Base-by-base conservation (phyloP, 352 stramenopile genomes). In the Globisporangium lucens region DNA sequence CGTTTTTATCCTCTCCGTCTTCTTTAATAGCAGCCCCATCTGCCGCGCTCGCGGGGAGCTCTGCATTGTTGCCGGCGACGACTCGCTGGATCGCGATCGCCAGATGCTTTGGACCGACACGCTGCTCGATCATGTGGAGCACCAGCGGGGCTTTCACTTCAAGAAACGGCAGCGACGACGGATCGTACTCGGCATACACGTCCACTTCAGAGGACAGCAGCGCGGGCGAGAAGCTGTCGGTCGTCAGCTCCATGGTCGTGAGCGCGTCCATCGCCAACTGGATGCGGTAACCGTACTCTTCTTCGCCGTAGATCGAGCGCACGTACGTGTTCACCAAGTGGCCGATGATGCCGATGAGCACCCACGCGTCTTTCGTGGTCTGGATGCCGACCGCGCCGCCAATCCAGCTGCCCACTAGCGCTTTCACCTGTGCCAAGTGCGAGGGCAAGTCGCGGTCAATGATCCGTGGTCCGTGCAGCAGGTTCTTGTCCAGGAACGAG, bases 111-210 rank as follows among this genome's bases (percentile, higher is more conserved):
- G 73, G 77, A 7, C 83, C 82, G 5, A 94, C 85, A 17, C 85
- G 84, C 66, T 95, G 87, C 60, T 95, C 87, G 61, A 95, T 92
- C 87, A 95, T 95, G 67, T 94, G 87, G n/a, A 95, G 63, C 46
- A 95, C 85, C 0, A 94, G 70, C 46, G 86, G 86, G 3, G 84
- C 84, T 60, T 95, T 95, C 2, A 92, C 83, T 65, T 94, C 85
- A 1, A 95, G 77, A 52, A 95, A 84, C 13, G 84, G 83, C 43
- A 93, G 43, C 12, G 77, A 90, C 30, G 77, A 76, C 1, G 87
- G 86, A 22, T 93, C 87, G 38, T 93, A 93, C 66, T 93, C 86
- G 13, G 84, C 88, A 30, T 94, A 94, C 5, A 95, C 87, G 46
- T 95, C 87, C 4, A 94, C 86, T 56, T 95, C 87, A 0, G 80